Percentiles rank a stretch among this genome's conserved stretches.
Conservation (phyloP, 2,329 filamentous ascomycete species). For the Scleromitrula shiraiana region DNA sequence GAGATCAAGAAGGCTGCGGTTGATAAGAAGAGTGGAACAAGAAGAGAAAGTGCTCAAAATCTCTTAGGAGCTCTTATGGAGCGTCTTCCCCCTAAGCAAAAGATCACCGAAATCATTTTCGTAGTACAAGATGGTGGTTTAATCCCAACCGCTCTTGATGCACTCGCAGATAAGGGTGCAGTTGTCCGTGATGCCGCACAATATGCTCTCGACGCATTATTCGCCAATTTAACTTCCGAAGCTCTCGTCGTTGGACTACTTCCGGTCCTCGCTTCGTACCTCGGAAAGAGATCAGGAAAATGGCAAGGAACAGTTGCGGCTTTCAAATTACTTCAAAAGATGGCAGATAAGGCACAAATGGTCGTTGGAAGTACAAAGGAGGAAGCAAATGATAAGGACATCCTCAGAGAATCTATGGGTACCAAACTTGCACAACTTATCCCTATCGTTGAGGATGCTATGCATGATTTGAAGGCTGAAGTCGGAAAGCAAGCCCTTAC, state of each 20-base stretch:
- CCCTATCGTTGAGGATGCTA: constrained; percentile 81
- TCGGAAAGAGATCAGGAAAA: constrained; percentile 79
- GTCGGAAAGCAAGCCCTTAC: constrained; percentile 82
- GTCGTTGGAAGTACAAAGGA: constrained; percentile 71
- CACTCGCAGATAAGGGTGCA: constrained; percentile 79
- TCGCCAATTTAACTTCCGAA: constrained; percentile 71
- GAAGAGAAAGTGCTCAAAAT: constrained; percentile 88
- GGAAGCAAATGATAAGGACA: constrained; percentile 78
- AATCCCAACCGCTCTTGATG: constrained; percentile 68
- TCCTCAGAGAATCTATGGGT: constrained; percentile 86
- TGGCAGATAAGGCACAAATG: constrained; percentile 92
- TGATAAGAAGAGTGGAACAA: constrained; percentile 87
- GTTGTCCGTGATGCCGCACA: constrained; percentile 87
- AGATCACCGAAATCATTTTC: constrained; percentile 72
- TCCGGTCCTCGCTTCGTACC: constrained; percentile 65
- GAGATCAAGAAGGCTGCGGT: constrained; percentile 68
- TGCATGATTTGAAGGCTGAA: constrained; percentile 94
- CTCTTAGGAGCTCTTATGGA: constrained; percentile 90
- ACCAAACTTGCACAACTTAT: constrained; percentile 79
- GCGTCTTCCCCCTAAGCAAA: constrained; percentile 70
- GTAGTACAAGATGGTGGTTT: constrained; percentile 73
- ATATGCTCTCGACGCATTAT: constrained; percentile 87
- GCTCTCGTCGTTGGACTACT: constrained; percentile 76
- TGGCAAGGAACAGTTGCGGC: constrained; percentile 95
- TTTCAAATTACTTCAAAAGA: constrained; percentile 75